Evolutionary conservation across 768 basidiomycete species (phyloP), one percentile per base, ranked within the genome.

Genomic region (Russula brevipes): DNA sequence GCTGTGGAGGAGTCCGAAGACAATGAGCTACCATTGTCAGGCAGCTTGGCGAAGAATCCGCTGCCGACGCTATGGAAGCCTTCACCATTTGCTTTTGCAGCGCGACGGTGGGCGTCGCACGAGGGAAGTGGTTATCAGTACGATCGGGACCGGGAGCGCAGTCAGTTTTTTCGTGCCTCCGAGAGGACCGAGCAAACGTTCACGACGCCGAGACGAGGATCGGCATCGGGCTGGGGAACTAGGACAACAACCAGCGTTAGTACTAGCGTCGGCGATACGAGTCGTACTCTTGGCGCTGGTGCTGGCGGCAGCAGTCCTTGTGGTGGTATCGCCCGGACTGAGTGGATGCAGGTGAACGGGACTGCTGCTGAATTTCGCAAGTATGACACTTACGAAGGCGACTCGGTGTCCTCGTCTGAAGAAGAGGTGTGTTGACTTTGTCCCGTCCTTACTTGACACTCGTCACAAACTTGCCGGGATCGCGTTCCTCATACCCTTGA

Each of bases 381-480:
- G 55, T 65, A 45, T 55, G 61, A 65, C 54, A 31, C 49, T 51
- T 63, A 54, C 36, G 55, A 41, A 54, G 52, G n/a, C 33, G 64
- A 65, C 33, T 57, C 50, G 49, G 61, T 30, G 62, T 63, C 60
- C 54, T 63, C 49, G 31, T 65, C 64, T 50, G 64, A 65, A 63
- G 64, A 63, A 57, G 64, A 65, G 64, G 64, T 63, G 60, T 62
- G 64, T 65, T 50, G 64, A 57, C 61, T 56, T 52, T 51, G 55
- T 57, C 60, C 55, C 50, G 35, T 55, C 54, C 33, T 56, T 57
- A 41, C 33, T 57, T 61, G 64, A 45, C 54, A 55, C 51, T 57
- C 54, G 56, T 54, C 50, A 36, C 59, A 36, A 24, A 41, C 46
- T 46, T 65, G 49, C 35, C 39, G 17, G 55, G 57, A 61, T 56